phyloP scores from a whole-genome alignment of 1,284 basidiomycete species.

The Chondrostereum purpureum region DNA sequence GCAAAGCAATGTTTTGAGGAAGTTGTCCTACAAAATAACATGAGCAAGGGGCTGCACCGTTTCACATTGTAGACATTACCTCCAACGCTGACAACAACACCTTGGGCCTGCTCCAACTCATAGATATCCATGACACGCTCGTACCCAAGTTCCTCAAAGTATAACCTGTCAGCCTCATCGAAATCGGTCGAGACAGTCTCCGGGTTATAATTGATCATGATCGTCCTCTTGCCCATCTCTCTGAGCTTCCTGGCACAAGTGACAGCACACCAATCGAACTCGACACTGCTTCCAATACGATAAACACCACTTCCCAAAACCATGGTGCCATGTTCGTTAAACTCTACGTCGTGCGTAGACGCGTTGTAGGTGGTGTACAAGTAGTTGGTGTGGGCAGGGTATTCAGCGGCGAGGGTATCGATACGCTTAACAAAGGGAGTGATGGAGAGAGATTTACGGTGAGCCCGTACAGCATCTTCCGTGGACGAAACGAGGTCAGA shows the following conservation, averaged over 20 bases:
- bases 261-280: constrained; percentile 99
- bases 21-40: constrained; percentile 62
- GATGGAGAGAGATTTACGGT: constrained; percentile 82
- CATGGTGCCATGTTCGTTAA: constrained; percentile 97
- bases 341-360: constrained; percentile 91
- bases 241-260: constrained; percentile 92
- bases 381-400: constrained; percentile 98
- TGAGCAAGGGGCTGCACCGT: background rate
- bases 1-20: constrained; percentile 97
- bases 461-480: constrained; percentile 76
- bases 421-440: constrained; percentile 99
- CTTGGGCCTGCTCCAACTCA: constrained; percentile 88
- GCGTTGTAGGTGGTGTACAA: constrained; percentile 99
- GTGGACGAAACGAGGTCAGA: constrained; percentile 65
- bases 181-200: constrained; percentile 99
- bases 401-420: constrained; percentile 98
- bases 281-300: constrained; percentile 96
- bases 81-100: constrained; percentile 95
- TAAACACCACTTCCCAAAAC: constrained; percentile 99
- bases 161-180: constrained; percentile 96
- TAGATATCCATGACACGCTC: constrained; percentile 99
- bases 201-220: constrained; percentile 99
- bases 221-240: constrained; percentile 88
- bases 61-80: constrained; percentile 43
- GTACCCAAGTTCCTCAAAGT: constrained; percentile 97